Conservation (phyloP, 2,329 filamentous ascomycete species). For the Cercospora berteroae region DNA sequence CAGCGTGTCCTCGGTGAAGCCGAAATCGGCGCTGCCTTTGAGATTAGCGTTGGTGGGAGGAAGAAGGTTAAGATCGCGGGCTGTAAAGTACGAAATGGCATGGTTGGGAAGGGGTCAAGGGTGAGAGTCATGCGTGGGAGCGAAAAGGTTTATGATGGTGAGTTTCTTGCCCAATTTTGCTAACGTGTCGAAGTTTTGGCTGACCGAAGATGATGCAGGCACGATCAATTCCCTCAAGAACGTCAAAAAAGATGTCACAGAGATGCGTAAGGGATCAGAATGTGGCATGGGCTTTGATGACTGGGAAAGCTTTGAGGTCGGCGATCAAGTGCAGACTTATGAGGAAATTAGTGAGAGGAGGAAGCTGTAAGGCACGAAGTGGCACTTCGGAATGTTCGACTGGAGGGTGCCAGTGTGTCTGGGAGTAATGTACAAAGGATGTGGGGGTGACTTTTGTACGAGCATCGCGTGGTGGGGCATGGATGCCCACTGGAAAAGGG, state of each 20-base stretch:
- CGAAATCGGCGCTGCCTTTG: conserved; percentile 77
- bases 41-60: conserved; percentile 74
- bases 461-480: not conserved
- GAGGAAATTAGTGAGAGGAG: conserved; percentile 75
- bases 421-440: not conserved
- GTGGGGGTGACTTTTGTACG: not conserved
- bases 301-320: conserved; percentile 74
- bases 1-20: conserved; percentile 81
- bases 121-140: conserved; percentile 69
- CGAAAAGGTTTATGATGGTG: conserved; percentile 77
- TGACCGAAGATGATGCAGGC: conserved; percentile 52
- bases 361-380: conserved; percentile 40
- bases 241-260: conserved; percentile 83
- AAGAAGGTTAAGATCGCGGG: conserved; percentile 76
- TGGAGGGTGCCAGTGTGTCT: not conserved
- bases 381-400: not conserved
- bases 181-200: not conserved
- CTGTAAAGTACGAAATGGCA: conserved; percentile 80
- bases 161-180: conserved; percentile 42
- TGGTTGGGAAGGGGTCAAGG: conserved; percentile 61
- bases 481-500: not conserved
- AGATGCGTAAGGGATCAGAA: conserved; percentile 90
- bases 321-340: conserved; percentile 85
- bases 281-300: conserved; percentile 83
- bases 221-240: conserved; percentile 79